These are phyloP conservation scores for Ceratobasidium papillatum DNA, from an alignment of 1,284 basidiomycete genomes.

Conservation along the genomic window DNA sequence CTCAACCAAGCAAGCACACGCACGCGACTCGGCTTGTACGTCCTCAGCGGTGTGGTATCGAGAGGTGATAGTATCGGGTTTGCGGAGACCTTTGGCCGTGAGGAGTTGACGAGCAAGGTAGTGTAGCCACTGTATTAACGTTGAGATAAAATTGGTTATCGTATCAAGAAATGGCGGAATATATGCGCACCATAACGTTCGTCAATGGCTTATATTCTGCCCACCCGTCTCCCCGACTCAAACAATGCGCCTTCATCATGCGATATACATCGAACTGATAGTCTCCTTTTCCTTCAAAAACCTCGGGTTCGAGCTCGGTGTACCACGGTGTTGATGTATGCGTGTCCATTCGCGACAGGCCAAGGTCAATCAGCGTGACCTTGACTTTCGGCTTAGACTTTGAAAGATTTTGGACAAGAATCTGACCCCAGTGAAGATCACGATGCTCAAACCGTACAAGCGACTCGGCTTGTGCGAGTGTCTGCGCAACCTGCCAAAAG, in stretches of 20 bases:
- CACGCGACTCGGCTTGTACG: slow-evolving; percentile 49
- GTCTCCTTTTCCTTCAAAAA: slow-evolving; percentile 88
- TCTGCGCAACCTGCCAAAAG: slow-evolving; percentile 88
- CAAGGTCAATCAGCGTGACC: slow-evolving; percentile 89
- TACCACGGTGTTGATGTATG: slow-evolving; percentile 38
- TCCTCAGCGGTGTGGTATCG: slow-evolving; percentile 46
- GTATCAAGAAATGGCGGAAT: background rate
- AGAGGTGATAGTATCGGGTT: slow-evolving; percentile 46
- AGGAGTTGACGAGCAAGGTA: slow-evolving; percentile 79
- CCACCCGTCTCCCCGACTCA: slow-evolving; percentile 64
- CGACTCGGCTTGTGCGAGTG: slow-evolving; percentile 81
- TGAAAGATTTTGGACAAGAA: slow-evolving; percentile 76
- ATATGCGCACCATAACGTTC: slow-evolving; percentile 80
- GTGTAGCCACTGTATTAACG: slow-evolving; percentile 79
- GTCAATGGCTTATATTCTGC: slow-evolving; percentile 77
- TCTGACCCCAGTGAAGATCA: slow-evolving; percentile 98
- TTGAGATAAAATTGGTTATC: slow-evolving; percentile 16
- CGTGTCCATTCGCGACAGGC: slow-evolving; percentile 81
- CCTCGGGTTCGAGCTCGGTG: slow-evolving; percentile 71
- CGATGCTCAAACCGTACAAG: slow-evolving; percentile 93
- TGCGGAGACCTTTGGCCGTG: slow-evolving; percentile 70
- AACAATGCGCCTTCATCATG: slow-evolving; percentile 70
- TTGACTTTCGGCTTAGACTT: slow-evolving; percentile 11
- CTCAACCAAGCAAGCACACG: slow-evolving; percentile 52
- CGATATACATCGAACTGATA: slow-evolving; percentile 96